These are phyloP conservation scores for Morella rubra DNA, from an alignment of 306 rosid genomes.

Conservation along the genomic window DNA sequence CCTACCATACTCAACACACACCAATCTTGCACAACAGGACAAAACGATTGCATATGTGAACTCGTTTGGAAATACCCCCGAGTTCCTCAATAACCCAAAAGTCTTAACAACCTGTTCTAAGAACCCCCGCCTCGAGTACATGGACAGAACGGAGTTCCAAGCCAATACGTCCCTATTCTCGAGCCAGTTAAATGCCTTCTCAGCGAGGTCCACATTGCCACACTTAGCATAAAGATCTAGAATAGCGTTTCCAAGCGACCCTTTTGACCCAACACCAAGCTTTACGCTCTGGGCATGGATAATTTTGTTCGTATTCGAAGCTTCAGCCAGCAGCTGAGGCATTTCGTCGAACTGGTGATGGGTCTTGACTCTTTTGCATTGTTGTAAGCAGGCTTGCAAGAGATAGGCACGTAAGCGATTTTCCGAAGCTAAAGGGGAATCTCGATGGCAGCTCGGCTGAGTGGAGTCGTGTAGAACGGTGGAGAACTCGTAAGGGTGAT, in stretches of 20 bases:
- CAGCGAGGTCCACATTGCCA: slow-evolving; percentile 41
- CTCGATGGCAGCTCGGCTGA: neutral
- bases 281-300: slow-evolving; percentile 48
- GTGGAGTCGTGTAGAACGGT: slow-evolving; percentile 8
- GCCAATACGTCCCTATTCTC: slow-evolving; percentile 51
- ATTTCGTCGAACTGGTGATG: slow-evolving; percentile 42
- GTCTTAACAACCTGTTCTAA: slow-evolving; percentile 32
- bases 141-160: slow-evolving; percentile 64
- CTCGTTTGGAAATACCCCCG: slow-evolving; percentile 46
- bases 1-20: slow-evolving; percentile 46
- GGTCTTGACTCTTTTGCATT: slow-evolving; percentile 37
- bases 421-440: slow-evolving; percentile 2
- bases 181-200: slow-evolving; percentile 48
- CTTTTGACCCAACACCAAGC: slow-evolving; percentile 38
- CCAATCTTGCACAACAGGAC: slow-evolving; percentile 56
- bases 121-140: slow-evolving; percentile 45
- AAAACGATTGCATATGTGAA: slow-evolving; percentile 57
- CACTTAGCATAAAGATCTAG: slow-evolving; percentile 58
- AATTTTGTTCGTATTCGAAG: slow-evolving; percentile 35
- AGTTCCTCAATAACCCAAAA: slow-evolving; percentile 35
- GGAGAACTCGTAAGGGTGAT: slow-evolving; percentile 1
- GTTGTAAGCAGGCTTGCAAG: slow-evolving; percentile 31
- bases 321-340: slow-evolving; percentile 36
- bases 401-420: slow-evolving; percentile 13
- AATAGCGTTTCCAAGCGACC: slow-evolving; percentile 53